A percentile compares a stretch with the other conserved stretches of the same genome.
Conservation (phyloP, 768 basidiomycete species). For the Fomitopsis pulvina region DNA sequence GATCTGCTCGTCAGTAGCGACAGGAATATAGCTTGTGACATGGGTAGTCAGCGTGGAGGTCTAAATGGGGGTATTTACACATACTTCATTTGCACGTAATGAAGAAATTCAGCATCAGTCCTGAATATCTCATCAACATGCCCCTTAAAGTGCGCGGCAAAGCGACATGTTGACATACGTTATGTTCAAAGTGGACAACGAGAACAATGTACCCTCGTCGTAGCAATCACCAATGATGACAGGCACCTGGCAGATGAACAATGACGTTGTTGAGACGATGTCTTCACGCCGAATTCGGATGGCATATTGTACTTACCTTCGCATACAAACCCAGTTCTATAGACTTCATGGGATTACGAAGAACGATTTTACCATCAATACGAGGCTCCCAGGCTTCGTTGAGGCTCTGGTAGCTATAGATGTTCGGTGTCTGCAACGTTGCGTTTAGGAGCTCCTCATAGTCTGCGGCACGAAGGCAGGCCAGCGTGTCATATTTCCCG, state of each 20-base stretch:
- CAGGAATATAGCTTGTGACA: not conserved
- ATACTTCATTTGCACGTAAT: constrained; percentile 1
- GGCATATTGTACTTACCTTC: too few relatives aligned
- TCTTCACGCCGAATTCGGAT: too few relatives aligned
- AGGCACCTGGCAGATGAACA: not conserved
- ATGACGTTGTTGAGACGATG: too few relatives aligned
- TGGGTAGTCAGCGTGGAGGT: too few relatives aligned
- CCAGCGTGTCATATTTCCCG: constrained; percentile 28
- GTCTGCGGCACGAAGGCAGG: constrained; percentile 35
- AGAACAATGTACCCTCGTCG: constrained; percentile 6
- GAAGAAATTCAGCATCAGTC: constrained; percentile 2
- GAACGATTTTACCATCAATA: not conserved
- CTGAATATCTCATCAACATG: not conserved
- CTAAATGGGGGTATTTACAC: not conserved
- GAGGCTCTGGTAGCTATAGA: constrained; percentile 16
- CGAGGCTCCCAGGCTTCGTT: constrained; percentile 1
- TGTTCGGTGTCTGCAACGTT: constrained; percentile 24
- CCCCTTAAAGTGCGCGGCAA: not conserved
- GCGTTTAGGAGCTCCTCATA: constrained; percentile 25
- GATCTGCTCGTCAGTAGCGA: not conserved
- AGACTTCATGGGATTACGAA: not conserved
- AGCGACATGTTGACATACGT: not conserved
- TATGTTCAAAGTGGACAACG: not conserved
- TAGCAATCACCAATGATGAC: constrained; percentile 3
- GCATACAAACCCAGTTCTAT: not conserved